These are phyloP conservation scores for Aspergillus proliferans DNA, from an alignment of 2,329 filamentous ascomycete genomes.

Conservation along the genomic window DNA sequence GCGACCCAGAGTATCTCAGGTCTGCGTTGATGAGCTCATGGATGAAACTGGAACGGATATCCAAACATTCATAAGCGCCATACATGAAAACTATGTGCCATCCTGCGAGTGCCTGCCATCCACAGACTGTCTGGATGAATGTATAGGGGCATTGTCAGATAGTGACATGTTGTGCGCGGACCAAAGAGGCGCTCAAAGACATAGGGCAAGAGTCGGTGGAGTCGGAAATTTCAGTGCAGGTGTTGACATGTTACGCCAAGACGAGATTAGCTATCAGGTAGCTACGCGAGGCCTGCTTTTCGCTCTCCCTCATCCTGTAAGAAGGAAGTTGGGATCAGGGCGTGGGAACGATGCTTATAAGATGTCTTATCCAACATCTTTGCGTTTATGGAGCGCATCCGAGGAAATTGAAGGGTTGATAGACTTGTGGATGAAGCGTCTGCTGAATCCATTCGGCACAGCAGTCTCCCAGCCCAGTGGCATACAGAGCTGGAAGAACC, in stretches of 20 bases:
- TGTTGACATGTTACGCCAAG: constrained; percentile 71
- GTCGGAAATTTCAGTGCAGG: constrained; percentile 43
- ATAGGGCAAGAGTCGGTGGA: constrained; percentile 51
- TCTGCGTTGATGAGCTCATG: constrained; percentile 68
- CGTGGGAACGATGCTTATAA: constrained; percentile 60
- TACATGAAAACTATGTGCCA: constrained; percentile 88
- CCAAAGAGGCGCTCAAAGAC: constrained; percentile 19
- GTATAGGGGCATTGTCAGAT: constrained; percentile 78
- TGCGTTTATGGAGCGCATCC: constrained; percentile 74
- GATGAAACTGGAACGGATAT: constrained; percentile 92
- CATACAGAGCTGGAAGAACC: constrained; percentile 21
- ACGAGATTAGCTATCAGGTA: constrained; percentile 89
- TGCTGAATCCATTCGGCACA: constrained; percentile 27
- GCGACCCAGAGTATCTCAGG: constrained; percentile 58
- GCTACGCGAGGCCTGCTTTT: constrained; percentile 83
- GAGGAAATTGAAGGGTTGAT: constrained; percentile 75
- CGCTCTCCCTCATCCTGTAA: constrained; percentile 78
- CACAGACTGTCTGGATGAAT: constrained; percentile 74
- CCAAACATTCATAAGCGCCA: constrained; percentile 77
- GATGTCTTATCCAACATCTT: constrained; percentile 85
- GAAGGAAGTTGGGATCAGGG: constrained; percentile 45
- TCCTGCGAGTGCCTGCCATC: constrained; percentile 67
- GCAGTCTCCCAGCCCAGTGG: constrained; percentile 19
- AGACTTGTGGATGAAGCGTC: constrained; percentile 33
- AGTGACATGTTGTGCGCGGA: constrained; percentile 78